Base-by-base conservation (phyloP, 305 asterid species). In the Salvia sclarea region DNA sequence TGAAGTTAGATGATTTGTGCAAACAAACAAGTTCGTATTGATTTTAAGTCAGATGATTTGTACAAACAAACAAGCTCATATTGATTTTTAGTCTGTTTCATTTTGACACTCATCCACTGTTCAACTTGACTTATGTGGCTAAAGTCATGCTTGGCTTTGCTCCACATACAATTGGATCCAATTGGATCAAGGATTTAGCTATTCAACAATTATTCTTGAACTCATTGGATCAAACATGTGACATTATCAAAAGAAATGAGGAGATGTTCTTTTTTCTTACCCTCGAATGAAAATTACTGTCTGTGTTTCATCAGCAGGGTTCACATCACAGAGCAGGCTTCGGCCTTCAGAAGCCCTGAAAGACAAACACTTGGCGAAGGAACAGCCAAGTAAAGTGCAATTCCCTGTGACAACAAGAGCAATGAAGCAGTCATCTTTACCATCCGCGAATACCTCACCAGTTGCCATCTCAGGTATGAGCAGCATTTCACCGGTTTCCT, bases 401-500 rank as follows among this genome's bases (percentile, higher is more conserved):
- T 64, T 35, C 61, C 69, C 74, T 40, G 68, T 64, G 49, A 65
- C 68, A 54, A 74, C 53, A 49, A 73, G 28, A 38, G 41, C 37
- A 63, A 54, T 44, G 64, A 73, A 63, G 64, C 69, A 38, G 72
- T 60, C 68, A 14, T 55, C 52, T 52, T 38, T 59, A 43, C 61
- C 80, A 57, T 55, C 73, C 18, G 62, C 16, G 43, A 33, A 48
- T 35, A 61, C 60, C 56, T 66, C 80, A 21, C 65, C 44, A 33
- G 61, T 40, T 47, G 61, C 30, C 55, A 56, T 58, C 68, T 75
- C 82, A 74, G 87, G 84, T 74, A 74, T 70, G 87, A 69, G 7
- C 47, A 70, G 44, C 43, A 38, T 75, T 21, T 67, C 61, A 40
- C 56, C 25, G 6, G 24, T 49, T 55, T 68, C 40, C 61, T 59